These are phyloP conservation scores for Populus pruinosa DNA, from an alignment of 345 rosid genomes.

Conservation along the genomic window DNA sequence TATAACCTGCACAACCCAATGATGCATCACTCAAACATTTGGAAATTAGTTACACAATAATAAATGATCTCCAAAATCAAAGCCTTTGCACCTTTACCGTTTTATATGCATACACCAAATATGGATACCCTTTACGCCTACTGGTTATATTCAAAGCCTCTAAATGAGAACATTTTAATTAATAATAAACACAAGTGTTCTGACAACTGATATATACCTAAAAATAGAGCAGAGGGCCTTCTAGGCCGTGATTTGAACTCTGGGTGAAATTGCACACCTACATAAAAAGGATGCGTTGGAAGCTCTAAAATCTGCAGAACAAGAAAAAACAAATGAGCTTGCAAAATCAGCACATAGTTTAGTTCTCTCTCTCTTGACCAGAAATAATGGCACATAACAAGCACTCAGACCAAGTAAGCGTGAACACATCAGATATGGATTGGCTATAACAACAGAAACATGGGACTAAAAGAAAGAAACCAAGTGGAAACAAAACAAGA, in stretches of 20 bases:
- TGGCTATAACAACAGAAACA: background rate
- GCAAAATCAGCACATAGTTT: background rate
- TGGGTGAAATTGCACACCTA: conserved; percentile 36
- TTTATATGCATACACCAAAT: background rate
- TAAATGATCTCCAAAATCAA: background rate
- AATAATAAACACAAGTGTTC: background rate
- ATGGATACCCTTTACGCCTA: background rate
- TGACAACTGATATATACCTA: conserved; percentile 17
- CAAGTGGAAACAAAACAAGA: background rate
- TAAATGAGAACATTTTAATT: background rate
- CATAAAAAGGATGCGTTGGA: conserved; percentile 28
- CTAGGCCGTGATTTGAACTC: conserved; percentile 36
- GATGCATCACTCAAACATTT: too few species aligned
- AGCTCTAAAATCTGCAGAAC: conserved; percentile 29
- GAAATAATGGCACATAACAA: background rate
- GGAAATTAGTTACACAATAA: background rate
- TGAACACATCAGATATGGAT: background rate
- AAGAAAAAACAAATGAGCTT: conserved; percentile 1
- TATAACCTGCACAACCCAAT: too few species aligned
- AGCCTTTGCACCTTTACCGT: background rate
- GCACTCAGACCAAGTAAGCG: conserved; percentile 4
- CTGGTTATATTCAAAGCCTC: background rate
- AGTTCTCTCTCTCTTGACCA: background rate
- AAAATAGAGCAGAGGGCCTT: conserved; percentile 29
- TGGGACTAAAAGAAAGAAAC: background rate